A percentile compares a stretch with the other conserved stretches of the same genome.
Conservation (phyloP, 257 asterid genomes). For the Solanum etuberosum region DNA sequence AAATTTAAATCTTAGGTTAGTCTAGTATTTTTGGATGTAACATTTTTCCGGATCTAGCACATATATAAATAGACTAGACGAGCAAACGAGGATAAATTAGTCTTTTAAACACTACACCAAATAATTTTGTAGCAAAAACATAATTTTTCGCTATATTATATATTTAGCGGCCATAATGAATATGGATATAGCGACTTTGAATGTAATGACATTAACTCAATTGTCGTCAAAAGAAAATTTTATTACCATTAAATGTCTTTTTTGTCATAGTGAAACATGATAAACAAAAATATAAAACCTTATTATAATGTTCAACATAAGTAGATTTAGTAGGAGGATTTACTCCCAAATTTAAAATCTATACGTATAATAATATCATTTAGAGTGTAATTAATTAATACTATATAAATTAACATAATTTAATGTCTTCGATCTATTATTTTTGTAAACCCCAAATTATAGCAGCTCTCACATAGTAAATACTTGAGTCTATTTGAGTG, state of each 20-base stretch:
- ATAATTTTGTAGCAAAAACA: neutral
- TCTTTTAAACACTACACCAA: neutral
- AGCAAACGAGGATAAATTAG: neutral
- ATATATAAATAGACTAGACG: neutral
- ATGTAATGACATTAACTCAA: neutral
- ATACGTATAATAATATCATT: neutral
- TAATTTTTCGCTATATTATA: neutral
- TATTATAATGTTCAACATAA: neutral
- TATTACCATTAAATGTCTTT: neutral
- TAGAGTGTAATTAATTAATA: neutral
- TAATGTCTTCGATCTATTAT: neutral
- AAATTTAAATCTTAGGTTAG: neutral
- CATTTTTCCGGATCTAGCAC: neutral
- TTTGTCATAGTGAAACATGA: no score
- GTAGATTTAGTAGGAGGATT: neutral
- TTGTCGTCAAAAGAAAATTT: accelerated
- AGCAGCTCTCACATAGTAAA: no score
- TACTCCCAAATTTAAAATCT: neutral
- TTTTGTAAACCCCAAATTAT: no score
- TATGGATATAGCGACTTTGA: no score
- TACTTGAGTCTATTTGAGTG: no score
- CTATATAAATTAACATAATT: neutral
- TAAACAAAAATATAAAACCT: neutral
- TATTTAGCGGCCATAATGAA: neutral
- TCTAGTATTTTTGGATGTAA: neutral